Evolutionary conservation across 1,284 basidiomycete genomes (phyloP), one percentile per base, ranked within the genome.

Genomic region (Ceratobasidium sp.): DNA sequence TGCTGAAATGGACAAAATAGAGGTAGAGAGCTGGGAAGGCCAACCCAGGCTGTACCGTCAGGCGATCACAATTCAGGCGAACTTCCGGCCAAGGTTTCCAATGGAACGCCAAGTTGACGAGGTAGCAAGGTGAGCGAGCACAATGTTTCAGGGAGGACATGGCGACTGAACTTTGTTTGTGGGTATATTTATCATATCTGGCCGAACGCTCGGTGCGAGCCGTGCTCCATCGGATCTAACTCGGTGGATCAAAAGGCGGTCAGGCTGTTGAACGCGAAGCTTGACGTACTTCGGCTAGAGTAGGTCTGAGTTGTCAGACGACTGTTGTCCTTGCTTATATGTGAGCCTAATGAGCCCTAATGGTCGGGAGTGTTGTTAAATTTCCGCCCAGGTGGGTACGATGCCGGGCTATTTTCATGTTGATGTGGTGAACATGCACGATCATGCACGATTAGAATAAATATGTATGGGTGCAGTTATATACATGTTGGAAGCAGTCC

Each of bases 191-290:
- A 64, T 27, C 35, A 38, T 16, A 38, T 27, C 20, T 64, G 60
- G 38, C 60, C 60, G 20, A 41, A 64, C 20, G 20, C 18, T n/a
- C 60, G 60, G 10, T 64, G 60, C 38, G 60, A 64, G 35, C 16
- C 60, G 4, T n/a, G 41, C 10, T 3, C 35, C 41, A 35, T 4
- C 10, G 60, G 8, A 20, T 64, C 60, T 35, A 38, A 41, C 14
- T 44, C 62, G 35, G 62, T 64, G 6, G 62, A 64, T n/a, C 62
- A 64, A 41, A 64, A 64, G n/a, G 62, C 62, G 18, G 62, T 38
- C 10, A 64, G 62, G n/a, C 41, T 64, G 30, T 44, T 64, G 38
- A 64, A 44, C n/a, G 62, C 35, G 41, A 46, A 35, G n/a, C 62
- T 41, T 41, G 35, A 64, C 18, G 30, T 3, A 55, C 23, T 55